These are phyloP conservation scores for Fusarium keratoplasticum DNA, from an alignment of 2,329 filamentous ascomycete genomes.

Conservation along the genomic window DNA sequence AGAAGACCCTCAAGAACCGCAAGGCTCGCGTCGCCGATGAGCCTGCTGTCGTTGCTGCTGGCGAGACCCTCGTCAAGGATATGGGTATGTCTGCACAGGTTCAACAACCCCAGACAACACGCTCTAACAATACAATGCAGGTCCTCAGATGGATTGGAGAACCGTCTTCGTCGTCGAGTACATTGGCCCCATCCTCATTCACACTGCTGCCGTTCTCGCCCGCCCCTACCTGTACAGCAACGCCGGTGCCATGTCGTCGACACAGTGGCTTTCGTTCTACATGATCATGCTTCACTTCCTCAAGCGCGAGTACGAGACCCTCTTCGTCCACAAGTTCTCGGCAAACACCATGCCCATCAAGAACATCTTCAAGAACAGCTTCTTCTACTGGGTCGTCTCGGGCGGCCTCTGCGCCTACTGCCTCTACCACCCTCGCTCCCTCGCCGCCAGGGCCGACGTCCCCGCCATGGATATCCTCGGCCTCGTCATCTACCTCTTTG, in stretches of 20 bases:
- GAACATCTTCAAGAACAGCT: constrained; percentile 96
- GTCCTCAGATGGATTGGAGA: constrained; percentile 89
- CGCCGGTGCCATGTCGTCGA: constrained; percentile 65
- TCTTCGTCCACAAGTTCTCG: constrained; percentile 96
- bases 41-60: constrained; percentile 59
- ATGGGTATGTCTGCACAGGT: constrained; percentile 70
- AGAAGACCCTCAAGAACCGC: constrained; percentile 73
- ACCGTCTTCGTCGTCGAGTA: constrained; percentile 98
- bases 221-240: constrained; percentile 72
- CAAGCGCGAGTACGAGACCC: constrained; percentile 94
- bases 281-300: constrained; percentile 87
- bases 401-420: constrained; percentile 86
- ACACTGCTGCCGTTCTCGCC: constrained; percentile 77
- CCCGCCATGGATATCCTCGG: constrained; percentile 72
- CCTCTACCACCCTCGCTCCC: constrained; percentile 82
- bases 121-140: constrained; percentile 57
- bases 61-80: constrained; percentile 88
- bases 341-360: constrained; percentile 89
- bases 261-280: constrained; percentile 79
- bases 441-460: constrained; percentile 67
- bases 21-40: constrained; percentile 64
- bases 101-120: neutral
- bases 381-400: constrained; percentile 91
- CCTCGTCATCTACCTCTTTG: constrained; percentile 77
- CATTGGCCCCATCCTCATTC: constrained; percentile 89